phyloP scores from a whole-genome alignment of 2,329 filamentous ascomycete species.

The Penicillium digitatum region DNA sequence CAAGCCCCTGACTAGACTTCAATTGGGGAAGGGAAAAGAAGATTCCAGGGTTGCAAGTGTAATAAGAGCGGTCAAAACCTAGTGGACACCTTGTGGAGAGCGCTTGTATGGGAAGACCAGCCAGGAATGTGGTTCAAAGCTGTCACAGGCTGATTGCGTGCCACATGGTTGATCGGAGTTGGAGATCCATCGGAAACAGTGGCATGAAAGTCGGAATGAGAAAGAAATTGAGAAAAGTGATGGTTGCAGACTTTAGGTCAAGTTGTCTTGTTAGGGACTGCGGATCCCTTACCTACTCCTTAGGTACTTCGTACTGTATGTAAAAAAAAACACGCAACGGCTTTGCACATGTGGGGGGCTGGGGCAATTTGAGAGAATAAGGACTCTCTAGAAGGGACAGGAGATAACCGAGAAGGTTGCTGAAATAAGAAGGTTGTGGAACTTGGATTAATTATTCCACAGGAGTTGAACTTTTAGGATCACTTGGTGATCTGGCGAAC shows the following conservation, averaged over 20 bases:
- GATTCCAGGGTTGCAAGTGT: slow-evolving; percentile 13
- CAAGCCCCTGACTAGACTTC: not conserved
- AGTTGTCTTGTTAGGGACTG: slow-evolving; percentile 19
- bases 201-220: slow-evolving; percentile 17
- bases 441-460: not conserved
- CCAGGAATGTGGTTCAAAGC: slow-evolving; percentile 15
- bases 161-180: slow-evolving; percentile 24
- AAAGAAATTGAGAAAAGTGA: slow-evolving; percentile 9
- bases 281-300: slow-evolving; percentile 25
- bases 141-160: slow-evolving; percentile 23
- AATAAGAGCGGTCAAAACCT: slow-evolving; percentile 25
- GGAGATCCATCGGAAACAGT: slow-evolving; percentile 18
- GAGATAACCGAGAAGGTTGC: not conserved
- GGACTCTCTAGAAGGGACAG: not conserved
- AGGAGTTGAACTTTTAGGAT: not conserved
- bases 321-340: slow-evolving; percentile 27
- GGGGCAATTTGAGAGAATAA: slow-evolving; percentile 9
- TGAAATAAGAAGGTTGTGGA: not conserved
- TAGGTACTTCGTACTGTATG: too few species aligned
- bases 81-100: slow-evolving; percentile 24
- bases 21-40: slow-evolving; percentile 1
- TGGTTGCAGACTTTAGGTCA: slow-evolving; percentile 17
- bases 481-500: not conserved
- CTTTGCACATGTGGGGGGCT: slow-evolving; percentile 9
- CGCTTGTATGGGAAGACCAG: slow-evolving; percentile 13